Base-by-base conservation (phyloP, 768 basidiomycete genomes). In the Termitomyces sp. region DNA sequence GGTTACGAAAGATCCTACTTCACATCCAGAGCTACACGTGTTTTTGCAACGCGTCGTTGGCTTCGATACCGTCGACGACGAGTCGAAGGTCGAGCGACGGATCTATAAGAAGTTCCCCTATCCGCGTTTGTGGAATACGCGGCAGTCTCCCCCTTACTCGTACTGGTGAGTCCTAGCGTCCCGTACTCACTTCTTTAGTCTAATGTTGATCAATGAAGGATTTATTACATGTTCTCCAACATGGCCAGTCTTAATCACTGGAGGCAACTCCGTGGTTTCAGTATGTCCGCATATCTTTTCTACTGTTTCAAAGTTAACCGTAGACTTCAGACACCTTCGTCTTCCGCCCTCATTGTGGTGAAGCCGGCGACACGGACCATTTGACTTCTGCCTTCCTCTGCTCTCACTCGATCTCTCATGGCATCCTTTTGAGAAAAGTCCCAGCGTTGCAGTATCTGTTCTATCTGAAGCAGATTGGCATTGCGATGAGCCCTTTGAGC, bases 31-130 rank as follows among this genome's bases (percentile, higher is more conserved):
- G 68, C 81, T 99, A 12, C 96, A 98, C 70, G 81, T 96, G 39
- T 96, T 99, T 78, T 77, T 99, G 38, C 95, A 97, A 73, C 88
- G 97, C 6, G 95, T 98, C 7, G 75, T 98, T 55, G 97, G 97
- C 6, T 97, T 99, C 69, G 97, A 98, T 68, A 95, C 90, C n/a
- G 97, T 99, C 22, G 97, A 99, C 67, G 97, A 99, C 68, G 97
- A 99, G 75, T 95, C 92, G 2, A 98, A 98, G 76, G 79, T 86
- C 0, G 97, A 99, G 74, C 79, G 94, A 58, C 80, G 97, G 32
- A 87, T 97, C 49, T 91, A 97, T 70, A 90, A 89, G 69, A 98
- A 97, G 71, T 97, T 92, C 78, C 96, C 96, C 0, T 93, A 90
- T 64, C 96, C 97, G 2, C 82, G 84, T 44, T 77, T 93, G 44